Conservation (phyloP, 1,284 basidiomycete genomes). For the Boletellus deceptivus region DNA sequence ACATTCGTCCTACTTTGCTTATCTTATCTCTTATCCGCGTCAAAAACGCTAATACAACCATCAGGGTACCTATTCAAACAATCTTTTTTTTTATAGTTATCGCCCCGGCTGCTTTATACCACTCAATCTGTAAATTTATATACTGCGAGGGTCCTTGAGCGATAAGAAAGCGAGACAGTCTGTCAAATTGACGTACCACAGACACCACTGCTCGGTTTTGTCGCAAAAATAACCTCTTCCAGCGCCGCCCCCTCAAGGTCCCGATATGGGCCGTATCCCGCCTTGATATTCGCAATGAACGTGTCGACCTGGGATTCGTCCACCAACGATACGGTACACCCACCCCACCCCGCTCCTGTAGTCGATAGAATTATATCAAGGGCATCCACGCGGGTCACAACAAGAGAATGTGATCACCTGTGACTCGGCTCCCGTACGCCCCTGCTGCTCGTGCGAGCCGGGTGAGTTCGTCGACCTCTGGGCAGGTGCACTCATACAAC, state of each 20-base stretch:
- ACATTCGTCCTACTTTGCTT: slow-evolving; percentile 4
- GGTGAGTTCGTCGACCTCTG: slow-evolving; percentile 71
- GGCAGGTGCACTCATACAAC: slow-evolving; percentile 77
- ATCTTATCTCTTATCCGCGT: slow-evolving; percentile 1
- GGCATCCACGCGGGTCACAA: background rate
- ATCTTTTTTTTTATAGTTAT: too few relatives aligned
- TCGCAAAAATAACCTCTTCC: slow-evolving; percentile 77
- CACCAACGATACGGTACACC: slow-evolving; percentile 83
- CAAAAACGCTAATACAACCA: too few relatives aligned
- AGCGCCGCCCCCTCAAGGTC: slow-evolving; percentile 60
- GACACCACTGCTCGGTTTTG: slow-evolving; percentile 79
- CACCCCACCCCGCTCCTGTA: slow-evolving; percentile 86
- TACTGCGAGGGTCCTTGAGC: slow-evolving; percentile 9
- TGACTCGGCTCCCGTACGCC: slow-evolving; percentile 75
- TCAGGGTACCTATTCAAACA: too few relatives aligned
- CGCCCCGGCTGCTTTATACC: too few relatives aligned
- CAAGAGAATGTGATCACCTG: slow-evolving; percentile 45
- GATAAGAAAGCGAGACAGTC: background rate
- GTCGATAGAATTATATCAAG: slow-evolving; percentile 1
- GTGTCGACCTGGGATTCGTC: slow-evolving; percentile 59
- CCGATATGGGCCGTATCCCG: slow-evolving; percentile 61
- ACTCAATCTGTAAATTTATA: slow-evolving; percentile 30
- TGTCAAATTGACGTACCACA: slow-evolving; percentile 54
- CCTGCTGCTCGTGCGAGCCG: slow-evolving; percentile 62
- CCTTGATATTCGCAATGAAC: slow-evolving; percentile 67